Evolutionary conservation across 139 green algal genomes (phyloP), one percentile per base, ranked within the genome.

Genomic region (Coccomyxa sp.): DNA sequence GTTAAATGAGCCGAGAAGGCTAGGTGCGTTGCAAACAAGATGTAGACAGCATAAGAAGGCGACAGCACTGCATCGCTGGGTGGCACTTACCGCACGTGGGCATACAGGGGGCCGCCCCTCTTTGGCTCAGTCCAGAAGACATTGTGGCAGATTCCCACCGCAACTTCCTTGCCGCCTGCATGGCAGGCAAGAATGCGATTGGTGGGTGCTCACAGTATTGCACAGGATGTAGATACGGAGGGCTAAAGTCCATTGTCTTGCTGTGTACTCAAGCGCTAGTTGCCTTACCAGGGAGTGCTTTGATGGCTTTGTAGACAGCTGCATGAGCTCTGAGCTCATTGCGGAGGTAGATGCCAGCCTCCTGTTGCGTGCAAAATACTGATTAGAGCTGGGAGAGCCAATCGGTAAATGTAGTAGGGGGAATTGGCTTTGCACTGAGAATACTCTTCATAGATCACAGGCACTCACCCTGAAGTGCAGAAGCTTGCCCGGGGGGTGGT

Each of bases 401-500:
- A 51, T 11, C 7, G 7, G 38, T 51, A 51, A 3, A 51, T 7
- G 38, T 51, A 51, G 3, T 7, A 51, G 38, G 38, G 38, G 38
- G 7, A 51, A 51, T 51, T 51, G 38, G 38, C 38, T 7, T 51
- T 51, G 3, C 38, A 51, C 7, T 51, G 7, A 7, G 7, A 51
- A 51, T 7, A 51, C 7, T 51, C 38, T 11, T 51, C 38, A 11
- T 7, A 51, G 7, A 51, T 51, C 38, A 51, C 3, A 7, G 3
- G 38, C 38, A 51, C 30, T 16, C 30, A 87, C 86, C 79, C 67
- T 76, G 71, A 91, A 88, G 32, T 88, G 79, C 63, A 94, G 80
- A 13, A 95, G 83, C 63, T 89, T 87, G 81, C 92, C 91, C 31
- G 94, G 94, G 0, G 93, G 91, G 82, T 93, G 89, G 58, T 90